phyloP scores from a whole-genome alignment of 108 stramenopile species.

The Nitzschia sp. region DNA sequence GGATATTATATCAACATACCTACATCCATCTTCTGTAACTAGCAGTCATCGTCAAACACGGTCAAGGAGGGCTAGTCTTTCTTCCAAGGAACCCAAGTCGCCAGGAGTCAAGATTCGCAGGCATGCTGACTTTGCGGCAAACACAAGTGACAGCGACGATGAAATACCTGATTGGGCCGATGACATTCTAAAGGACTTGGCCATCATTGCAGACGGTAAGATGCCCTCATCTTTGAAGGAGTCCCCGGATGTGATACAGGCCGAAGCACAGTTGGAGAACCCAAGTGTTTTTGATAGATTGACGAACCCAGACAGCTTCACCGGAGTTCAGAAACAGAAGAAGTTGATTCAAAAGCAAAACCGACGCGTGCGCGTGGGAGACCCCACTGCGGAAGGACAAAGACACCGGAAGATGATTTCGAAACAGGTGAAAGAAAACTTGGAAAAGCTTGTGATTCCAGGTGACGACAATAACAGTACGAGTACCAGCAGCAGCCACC shows the following conservation, averaged over 20 bases:
- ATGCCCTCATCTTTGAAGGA: constrained; percentile 44
- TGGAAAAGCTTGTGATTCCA: constrained; percentile 15
- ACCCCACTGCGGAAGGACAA: not conserved
- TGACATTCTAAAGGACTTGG: constrained; percentile 67
- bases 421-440: constrained; percentile 20
- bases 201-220: constrained; percentile 62
- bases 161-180: constrained; percentile 64
- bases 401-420: constrained; percentile 11
- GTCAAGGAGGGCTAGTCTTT: not conserved
- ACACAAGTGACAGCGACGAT: constrained; percentile 41
- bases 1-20: constrained; percentile 14
- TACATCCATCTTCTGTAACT: constrained; percentile 16
- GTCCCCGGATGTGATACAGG: constrained; percentile 26
- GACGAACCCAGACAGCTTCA: constrained; percentile 43
- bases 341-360: not conserved
- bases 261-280: constrained; percentile 20
- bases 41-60: not conserved
- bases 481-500: not conserved
- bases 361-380: not conserved
- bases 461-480: not conserved
- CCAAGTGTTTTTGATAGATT: constrained; percentile 52
- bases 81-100: not conserved
- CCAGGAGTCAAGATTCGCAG: not conserved
- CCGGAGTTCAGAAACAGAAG: constrained; percentile 50
- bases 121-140: constrained; percentile 6